Evolutionary conservation across 495 filamentous ascomycete genomes (phyloP).

Genomic region (Cercophora scortea): DNA sequence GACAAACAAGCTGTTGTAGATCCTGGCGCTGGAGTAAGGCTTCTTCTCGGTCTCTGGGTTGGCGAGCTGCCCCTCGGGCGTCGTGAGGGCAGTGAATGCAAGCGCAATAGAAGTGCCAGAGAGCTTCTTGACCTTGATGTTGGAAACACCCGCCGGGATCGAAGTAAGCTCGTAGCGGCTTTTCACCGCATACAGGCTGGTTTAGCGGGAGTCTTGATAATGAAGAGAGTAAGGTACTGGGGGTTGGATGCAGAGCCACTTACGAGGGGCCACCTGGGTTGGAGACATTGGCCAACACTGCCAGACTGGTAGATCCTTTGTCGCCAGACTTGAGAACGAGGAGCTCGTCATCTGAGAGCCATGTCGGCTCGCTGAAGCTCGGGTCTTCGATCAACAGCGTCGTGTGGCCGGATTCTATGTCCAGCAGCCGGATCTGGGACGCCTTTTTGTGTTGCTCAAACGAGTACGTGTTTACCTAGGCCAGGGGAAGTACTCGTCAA

Average conservation of each 20-base stretch:
- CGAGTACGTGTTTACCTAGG: conserved; percentile 59
- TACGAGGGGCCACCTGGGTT: conserved; percentile 20
- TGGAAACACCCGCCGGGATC: conserved; percentile 61
- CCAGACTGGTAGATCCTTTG: conserved; percentile 58
- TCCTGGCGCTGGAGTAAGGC: conserved; percentile 49
- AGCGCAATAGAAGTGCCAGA: conserved; percentile 60
- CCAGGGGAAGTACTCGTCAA: no score
- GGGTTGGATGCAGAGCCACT: not conserved
- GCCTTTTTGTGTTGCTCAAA: conserved; percentile 73
- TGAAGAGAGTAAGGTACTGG: no score
- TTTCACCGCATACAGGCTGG: not conserved
- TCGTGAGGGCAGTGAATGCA: conserved; percentile 55
- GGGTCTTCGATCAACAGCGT: conserved; percentile 56
- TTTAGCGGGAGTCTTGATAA: no score
- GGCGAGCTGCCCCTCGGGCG: conserved; percentile 52
- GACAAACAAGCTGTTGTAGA: conserved; percentile 65
- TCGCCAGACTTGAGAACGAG: conserved; percentile 58
- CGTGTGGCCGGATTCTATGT: conserved; percentile 61
- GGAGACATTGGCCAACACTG: conserved; percentile 47
- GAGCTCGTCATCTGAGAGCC: conserved; percentile 62
- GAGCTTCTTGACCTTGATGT: conserved; percentile 61
- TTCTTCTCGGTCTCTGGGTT: conserved; percentile 51
- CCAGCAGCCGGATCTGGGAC: conserved; percentile 65
- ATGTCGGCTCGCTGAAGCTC: conserved; percentile 61
- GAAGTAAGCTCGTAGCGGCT: conserved; percentile 53